phyloP scores from a whole-genome alignment of 2,329 filamentous ascomycete genomes.

The Diplodia seriata region DNA sequence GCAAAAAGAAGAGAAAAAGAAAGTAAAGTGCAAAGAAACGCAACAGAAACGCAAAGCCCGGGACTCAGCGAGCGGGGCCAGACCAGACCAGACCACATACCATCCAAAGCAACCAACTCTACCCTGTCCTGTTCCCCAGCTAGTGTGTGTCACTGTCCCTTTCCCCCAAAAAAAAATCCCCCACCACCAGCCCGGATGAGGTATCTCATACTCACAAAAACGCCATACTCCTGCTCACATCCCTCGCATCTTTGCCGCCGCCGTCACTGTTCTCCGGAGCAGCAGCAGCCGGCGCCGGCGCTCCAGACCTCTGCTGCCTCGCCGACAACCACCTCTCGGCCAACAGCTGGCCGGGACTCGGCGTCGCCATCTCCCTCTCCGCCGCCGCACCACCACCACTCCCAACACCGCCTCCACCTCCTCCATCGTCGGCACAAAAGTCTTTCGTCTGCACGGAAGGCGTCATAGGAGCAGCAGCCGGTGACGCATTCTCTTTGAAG shows the following conservation, averaged over 20 bases:
- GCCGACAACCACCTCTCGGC: constrained; percentile 43
- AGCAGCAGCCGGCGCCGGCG: background rate
- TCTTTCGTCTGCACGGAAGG: constrained; percentile 35
- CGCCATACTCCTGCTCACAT: constrained; percentile 14
- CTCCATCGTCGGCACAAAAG: constrained; percentile 34
- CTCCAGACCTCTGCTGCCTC: constrained; percentile 33
- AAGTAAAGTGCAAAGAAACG: too few species aligned
- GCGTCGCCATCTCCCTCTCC: constrained; percentile 39
- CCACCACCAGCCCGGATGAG: too few species aligned
- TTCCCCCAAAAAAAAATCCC: too few species aligned
- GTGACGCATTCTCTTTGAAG: constrained; percentile 32
- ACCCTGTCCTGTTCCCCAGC: too few species aligned
- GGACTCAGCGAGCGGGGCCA: too few species aligned
- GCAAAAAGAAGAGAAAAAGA: too few species aligned
- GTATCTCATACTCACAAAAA: constrained; percentile 12
- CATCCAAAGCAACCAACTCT: too few species aligned
- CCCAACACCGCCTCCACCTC: constrained; percentile 34
- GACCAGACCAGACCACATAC: too few species aligned
- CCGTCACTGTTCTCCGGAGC: constrained; percentile 37
- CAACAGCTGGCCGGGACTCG: constrained; percentile 41
- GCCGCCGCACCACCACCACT: constrained; percentile 34
- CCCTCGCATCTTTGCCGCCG: constrained; percentile 24
- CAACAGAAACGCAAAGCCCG: too few species aligned
- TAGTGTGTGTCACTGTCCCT: too few species aligned
- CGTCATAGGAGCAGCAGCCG: constrained; percentile 31